Percentiles rank a stretch among this genome's conserved stretches.
These are phyloP conservation scores for Cladophialophora bantiana DNA, from an alignment of 2,329 filamentous ascomycete genomes.

Conservation along the genomic window DNA sequence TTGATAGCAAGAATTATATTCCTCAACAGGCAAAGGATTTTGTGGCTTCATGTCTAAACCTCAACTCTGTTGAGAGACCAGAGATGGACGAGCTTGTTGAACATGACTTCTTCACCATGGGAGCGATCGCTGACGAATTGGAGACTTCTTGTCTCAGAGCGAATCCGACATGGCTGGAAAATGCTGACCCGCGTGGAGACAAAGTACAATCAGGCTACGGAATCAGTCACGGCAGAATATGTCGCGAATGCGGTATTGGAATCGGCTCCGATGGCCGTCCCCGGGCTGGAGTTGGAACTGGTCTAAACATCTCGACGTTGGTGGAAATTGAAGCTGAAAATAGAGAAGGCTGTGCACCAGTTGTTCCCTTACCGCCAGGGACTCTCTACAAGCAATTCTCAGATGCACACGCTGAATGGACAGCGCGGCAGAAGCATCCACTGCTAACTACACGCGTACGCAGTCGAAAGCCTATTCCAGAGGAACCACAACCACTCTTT, in stretches of 20 bases:
- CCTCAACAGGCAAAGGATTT: constrained; percentile 58
- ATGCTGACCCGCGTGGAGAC: constrained; percentile 56
- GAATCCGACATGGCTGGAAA: constrained; percentile 53
- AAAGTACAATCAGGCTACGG: constrained; percentile 52
- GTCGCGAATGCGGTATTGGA: constrained; percentile 55
- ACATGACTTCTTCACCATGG: constrained; percentile 60
- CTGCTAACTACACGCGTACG: constrained; percentile 28
- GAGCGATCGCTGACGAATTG: constrained; percentile 55
- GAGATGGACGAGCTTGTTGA: constrained; percentile 59
- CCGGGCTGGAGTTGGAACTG: constrained; percentile 54
- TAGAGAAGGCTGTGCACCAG: constrained; percentile 52
- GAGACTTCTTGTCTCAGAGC: constrained; percentile 49
- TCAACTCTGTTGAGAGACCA: constrained; percentile 57
- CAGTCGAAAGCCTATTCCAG: constrained; percentile 33
- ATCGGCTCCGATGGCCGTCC: constrained; percentile 50
- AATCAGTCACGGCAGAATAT: constrained; percentile 54
- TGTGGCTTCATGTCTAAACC: constrained; percentile 55
- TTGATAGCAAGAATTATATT: constrained; percentile 55
- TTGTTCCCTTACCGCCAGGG: constrained; percentile 54
- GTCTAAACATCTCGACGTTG: constrained; percentile 54
- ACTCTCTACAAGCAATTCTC: constrained; percentile 55
- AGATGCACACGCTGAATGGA: constrained; percentile 52
- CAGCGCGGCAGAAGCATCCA: constrained; percentile 39
- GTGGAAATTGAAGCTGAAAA: constrained; percentile 57
- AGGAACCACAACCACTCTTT: constrained; percentile 15